Evolutionary conservation across 2,329 filamentous ascomycete species (phyloP).

Genomic region (Fusarium penzigii): DNA sequence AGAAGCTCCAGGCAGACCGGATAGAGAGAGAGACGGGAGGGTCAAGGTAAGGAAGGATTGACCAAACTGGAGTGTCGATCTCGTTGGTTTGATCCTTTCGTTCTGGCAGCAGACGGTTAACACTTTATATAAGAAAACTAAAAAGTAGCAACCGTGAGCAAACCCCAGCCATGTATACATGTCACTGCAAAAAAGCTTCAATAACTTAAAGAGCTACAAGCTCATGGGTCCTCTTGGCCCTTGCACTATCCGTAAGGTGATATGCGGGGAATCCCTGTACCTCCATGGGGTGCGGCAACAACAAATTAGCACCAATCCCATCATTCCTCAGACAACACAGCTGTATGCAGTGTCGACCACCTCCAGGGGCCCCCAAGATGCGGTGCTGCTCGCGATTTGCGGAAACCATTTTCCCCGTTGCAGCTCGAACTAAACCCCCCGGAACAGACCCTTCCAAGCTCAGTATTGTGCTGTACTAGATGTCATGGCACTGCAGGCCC

Average conservation of each 20-base stretch:
- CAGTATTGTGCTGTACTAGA: not conserved
- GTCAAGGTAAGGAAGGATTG: not conserved
- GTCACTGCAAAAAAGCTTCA: not conserved
- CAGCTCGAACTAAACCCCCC: not conserved
- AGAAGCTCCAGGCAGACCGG: not conserved
- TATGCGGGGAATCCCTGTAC: constrained; percentile 19
- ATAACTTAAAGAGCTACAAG: constrained; percentile 1
- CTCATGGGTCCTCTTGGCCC: constrained; percentile 1
- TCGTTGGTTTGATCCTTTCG: not conserved
- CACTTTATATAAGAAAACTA: not conserved
- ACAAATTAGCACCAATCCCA: constrained; percentile 23
- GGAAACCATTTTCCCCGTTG: not conserved
- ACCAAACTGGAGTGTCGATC: not conserved
- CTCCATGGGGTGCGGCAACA: constrained; percentile 1
- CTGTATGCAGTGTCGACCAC: not conserved
- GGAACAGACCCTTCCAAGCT: not conserved
- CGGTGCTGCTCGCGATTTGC: not conserved
- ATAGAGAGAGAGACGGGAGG: not conserved
- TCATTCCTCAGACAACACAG: not conserved
- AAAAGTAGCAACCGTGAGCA: not conserved
- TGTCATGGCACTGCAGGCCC: no score
- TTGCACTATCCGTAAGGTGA: not conserved
- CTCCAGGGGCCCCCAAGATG: constrained; percentile 2
- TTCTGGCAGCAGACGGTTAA: not conserved
- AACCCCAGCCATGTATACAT: not conserved